phyloP scores from a whole-genome alignment of 305 asterid species.

The Solanum hybrid region DNA sequence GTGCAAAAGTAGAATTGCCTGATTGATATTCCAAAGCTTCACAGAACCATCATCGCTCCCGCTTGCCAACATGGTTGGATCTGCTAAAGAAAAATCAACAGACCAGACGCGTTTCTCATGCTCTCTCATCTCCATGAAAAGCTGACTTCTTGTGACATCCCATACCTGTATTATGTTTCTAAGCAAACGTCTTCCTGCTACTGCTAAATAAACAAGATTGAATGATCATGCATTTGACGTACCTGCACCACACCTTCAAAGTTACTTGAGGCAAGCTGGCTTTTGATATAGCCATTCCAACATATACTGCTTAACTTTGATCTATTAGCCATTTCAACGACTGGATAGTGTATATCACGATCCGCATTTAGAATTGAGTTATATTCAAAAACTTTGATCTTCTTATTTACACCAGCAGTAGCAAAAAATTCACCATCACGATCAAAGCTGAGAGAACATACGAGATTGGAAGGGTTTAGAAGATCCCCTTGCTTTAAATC shows the following conservation, averaged over 20 bases:
- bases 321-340: constrained; percentile 80
- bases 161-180: constrained; percentile 55
- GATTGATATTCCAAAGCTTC: constrained; percentile 99
- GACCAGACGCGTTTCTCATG: constrained; percentile 96
- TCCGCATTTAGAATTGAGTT: constrained; percentile 58
- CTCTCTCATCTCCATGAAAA: constrained; percentile 89
- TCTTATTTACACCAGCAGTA: constrained; percentile 93
- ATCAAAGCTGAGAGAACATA: constrained; percentile 87
- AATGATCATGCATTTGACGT: not conserved
- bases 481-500: constrained; percentile 97
- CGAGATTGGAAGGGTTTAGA: constrained; percentile 80
- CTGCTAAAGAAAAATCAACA: constrained; percentile 86
- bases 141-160: constrained; percentile 89
- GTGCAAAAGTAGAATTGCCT: constrained; percentile 98
- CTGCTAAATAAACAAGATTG: not conserved
- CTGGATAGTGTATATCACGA: constrained; percentile 90
- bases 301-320: constrained; percentile 95
- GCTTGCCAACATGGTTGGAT: constrained; percentile 91
- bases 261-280: constrained; percentile 97
- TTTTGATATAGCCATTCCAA: constrained; percentile 90
- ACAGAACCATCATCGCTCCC: constrained; percentile 97
- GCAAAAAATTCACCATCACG: constrained; percentile 98
- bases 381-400: constrained; percentile 90
- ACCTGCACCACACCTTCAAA: constrained; percentile 99
- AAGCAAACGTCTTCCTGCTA: not conserved